Conservation (phyloP, 257 asterid genomes). For the Osmanthus fragrans region DNA sequence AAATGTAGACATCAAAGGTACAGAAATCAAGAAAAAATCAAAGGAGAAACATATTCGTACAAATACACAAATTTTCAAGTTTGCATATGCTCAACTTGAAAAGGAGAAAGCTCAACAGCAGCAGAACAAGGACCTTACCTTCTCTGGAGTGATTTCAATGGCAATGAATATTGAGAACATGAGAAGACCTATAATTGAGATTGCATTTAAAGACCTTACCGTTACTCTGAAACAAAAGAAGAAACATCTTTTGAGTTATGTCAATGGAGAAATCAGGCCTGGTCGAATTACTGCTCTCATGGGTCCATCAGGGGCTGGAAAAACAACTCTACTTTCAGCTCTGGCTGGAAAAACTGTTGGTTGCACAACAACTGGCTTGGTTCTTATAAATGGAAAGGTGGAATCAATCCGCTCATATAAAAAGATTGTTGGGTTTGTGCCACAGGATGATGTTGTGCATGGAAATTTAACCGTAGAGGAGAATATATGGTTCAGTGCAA, state of each 20-base stretch:
- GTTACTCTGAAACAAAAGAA: slow-evolving; percentile 73
- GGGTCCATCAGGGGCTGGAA: slow-evolving; percentile 99
- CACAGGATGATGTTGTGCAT: slow-evolving; percentile 96
- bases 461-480: slow-evolving; percentile 96
- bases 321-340: slow-evolving; percentile 94
- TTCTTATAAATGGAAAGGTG: slow-evolving; percentile 67
- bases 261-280: slow-evolving; percentile 76
- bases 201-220: slow-evolving; percentile 67
- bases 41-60: slow-evolving; percentile 63
- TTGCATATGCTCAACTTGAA: slow-evolving; percentile 86
- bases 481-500: slow-evolving; percentile 97
- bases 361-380: slow-evolving; percentile 62
- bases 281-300: slow-evolving; percentile 92
- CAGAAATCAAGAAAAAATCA: slow-evolving; percentile 39
- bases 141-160: slow-evolving; percentile 68
- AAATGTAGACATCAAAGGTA: slow-evolving; percentile 27
- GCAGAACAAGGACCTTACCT: slow-evolving; percentile 52
- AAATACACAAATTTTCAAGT: slow-evolving; percentile 76
- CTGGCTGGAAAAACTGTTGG: slow-evolving; percentile 89
- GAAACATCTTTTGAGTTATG: slow-evolving; percentile 68
- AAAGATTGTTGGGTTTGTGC: slow-evolving; percentile 86
- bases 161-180: slow-evolving; percentile 45
- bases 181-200: slow-evolving; percentile 68
- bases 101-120: slow-evolving; percentile 81
- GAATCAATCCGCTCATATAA: slow-evolving; percentile 79